Conservation (phyloP, 495 filamentous ascomycete genomes). For the Podospora anserina region DNA sequence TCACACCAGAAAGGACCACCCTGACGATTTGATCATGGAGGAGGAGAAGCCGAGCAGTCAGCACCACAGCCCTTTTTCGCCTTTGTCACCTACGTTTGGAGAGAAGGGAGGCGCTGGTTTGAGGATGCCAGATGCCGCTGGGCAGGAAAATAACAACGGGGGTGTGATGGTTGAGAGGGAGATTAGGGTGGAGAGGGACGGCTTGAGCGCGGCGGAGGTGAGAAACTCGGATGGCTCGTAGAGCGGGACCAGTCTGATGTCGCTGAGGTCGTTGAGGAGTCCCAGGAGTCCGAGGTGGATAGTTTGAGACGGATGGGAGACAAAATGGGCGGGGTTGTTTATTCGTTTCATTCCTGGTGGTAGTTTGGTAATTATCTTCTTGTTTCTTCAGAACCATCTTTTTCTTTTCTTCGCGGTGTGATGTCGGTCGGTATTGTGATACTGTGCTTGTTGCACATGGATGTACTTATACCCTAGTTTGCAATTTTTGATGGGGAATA, state of each 20-base stretch:
- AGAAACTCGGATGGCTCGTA: background rate
- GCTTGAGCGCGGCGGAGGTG: background rate
- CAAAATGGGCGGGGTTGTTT: background rate
- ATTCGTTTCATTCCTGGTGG: too few relatives aligned
- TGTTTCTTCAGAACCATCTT: background rate
- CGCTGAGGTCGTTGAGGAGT: conserved; percentile 31
- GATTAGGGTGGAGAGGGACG: background rate
- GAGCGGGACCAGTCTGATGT: conserved; percentile 17
- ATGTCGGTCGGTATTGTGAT: background rate
- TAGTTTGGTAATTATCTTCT: background rate
- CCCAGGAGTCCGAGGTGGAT: conserved; percentile 17
- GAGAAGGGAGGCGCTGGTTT: background rate
- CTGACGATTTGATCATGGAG: background rate
- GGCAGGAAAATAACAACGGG: background rate
- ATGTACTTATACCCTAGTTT: background rate
- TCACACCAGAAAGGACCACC: background rate
- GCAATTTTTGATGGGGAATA: background rate
- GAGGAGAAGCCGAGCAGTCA: background rate
- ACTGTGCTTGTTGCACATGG: background rate
- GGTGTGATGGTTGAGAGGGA: background rate
- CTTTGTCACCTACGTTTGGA: background rate
- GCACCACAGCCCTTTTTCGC: background rate
- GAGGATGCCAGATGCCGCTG: background rate
- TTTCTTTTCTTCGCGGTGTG: background rate
- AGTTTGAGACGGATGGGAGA: conserved; percentile 28